These are phyloP conservation scores for Tuber brumale DNA, from an alignment of 495 filamentous ascomycete genomes.

Conservation along the genomic window DNA sequence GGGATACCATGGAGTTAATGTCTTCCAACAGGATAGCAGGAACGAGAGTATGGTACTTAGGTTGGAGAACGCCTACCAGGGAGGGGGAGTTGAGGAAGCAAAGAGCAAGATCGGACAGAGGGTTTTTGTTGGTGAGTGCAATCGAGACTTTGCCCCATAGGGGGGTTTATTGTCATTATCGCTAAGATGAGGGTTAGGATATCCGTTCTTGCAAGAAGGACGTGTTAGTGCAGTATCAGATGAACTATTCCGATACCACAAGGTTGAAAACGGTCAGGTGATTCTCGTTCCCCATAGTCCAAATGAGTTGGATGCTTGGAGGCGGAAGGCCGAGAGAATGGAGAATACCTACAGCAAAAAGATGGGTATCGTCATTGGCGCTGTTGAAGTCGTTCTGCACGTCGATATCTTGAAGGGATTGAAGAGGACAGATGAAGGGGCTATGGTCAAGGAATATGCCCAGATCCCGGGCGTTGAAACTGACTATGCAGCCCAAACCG, in stretches of 20 bases:
- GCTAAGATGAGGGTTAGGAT: slow-evolving; percentile 47
- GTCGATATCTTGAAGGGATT: slow-evolving; percentile 90
- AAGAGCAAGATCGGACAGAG: slow-evolving; percentile 73
- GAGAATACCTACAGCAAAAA: slow-evolving; percentile 83
- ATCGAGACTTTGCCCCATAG: slow-evolving; percentile 8
- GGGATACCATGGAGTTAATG: slow-evolving; percentile 83
- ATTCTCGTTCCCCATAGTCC: slow-evolving; percentile 63
- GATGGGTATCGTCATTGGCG: slow-evolving; percentile 77
- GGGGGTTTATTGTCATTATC: neutral
- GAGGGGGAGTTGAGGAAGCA: slow-evolving; percentile 61
- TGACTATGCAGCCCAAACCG: slow-evolving; percentile 80
- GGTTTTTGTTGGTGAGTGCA: slow-evolving; percentile 63
- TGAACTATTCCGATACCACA: slow-evolving; percentile 84
- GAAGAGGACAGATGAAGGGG: slow-evolving; percentile 81
- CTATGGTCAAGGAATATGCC: slow-evolving; percentile 88
- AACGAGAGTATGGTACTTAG: slow-evolving; percentile 96
- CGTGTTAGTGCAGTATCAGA: slow-evolving; percentile 84
- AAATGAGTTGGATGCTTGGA: slow-evolving; percentile 74
- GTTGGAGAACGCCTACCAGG: slow-evolving; percentile 61
- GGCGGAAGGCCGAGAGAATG: slow-evolving; percentile 73
- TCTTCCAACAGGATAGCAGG: slow-evolving; percentile 95
- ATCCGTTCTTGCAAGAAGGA: slow-evolving; percentile 91
- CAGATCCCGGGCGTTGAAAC: slow-evolving; percentile 82
- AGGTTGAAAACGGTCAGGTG: slow-evolving; percentile 54
- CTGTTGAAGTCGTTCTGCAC: slow-evolving; percentile 80